Percentiles rank a stretch among this genome's conserved stretches.
Conservation (phyloP, 2,329 filamentous ascomycete genomes). For the Neurospora crassa region DNA sequence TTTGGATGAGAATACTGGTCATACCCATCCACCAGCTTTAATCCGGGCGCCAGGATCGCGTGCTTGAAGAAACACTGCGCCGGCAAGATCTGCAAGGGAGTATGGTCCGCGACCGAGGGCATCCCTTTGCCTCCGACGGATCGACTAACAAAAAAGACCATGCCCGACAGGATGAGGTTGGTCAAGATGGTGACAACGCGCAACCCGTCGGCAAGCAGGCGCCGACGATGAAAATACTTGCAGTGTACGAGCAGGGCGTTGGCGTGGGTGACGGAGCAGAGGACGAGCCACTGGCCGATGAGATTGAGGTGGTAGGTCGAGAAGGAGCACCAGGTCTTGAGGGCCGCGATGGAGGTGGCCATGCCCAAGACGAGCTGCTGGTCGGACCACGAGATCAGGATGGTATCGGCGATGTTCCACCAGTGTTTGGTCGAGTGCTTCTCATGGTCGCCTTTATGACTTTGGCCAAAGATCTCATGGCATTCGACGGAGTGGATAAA, state of each 20-base stretch:
- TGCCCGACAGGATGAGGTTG: not conserved
- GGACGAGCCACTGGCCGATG: slow-evolving; percentile 1
- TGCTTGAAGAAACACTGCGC: slow-evolving; percentile 2
- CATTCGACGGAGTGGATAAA: not conserved
- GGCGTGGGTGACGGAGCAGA: slow-evolving; percentile 1
- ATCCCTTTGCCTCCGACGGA: not conserved
- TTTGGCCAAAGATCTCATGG: not conserved
- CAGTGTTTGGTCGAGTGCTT: not conserved
- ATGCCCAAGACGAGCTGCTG: slow-evolving; percentile 3
- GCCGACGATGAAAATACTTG: not conserved
- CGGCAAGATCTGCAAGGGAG: slow-evolving; percentile 3
- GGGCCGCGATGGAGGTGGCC: slow-evolving; percentile 2
- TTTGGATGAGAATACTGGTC: not conserved
- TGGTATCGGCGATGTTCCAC: not conserved
- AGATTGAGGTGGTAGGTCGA: slow-evolving; percentile 5
- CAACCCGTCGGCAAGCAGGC: not conserved
- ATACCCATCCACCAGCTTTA: not conserved
- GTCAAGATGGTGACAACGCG: not conserved
- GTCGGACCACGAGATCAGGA: slow-evolving; percentile 2
- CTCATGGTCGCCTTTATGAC: not conserved
- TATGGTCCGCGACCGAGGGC: not conserved
- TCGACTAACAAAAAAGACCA: not conserved
- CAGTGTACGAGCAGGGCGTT: slow-evolving; percentile 4
- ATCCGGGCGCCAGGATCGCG: not conserved
- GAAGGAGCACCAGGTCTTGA: not conserved